Evolutionary conservation across 2,329 filamentous ascomycete species (phyloP).

Genomic region (Coniochaeta ligniaria): DNA sequence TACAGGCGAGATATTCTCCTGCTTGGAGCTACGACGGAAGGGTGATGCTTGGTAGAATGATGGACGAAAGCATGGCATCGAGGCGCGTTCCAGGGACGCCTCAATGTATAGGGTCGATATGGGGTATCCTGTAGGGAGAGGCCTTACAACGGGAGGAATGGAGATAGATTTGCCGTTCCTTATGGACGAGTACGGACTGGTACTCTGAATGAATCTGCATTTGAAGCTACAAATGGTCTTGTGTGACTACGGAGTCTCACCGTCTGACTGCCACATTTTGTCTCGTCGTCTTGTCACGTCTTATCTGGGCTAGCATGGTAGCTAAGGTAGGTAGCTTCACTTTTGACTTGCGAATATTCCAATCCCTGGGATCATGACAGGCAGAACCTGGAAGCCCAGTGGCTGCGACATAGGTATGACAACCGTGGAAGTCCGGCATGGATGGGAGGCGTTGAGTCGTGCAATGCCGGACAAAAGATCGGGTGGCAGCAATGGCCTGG

Average conservation of each 20-base stretch:
- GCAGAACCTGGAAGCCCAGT: too few relatives aligned
- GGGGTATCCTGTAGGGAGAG: conserved; percentile 1
- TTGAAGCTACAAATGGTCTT: not conserved
- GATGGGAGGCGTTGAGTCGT: too few relatives aligned
- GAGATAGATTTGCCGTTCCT: not conserved
- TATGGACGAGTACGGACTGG: not conserved
- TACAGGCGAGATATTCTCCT: not conserved
- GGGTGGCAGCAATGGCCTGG: too few relatives aligned
- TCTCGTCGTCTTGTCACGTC: too few relatives aligned
- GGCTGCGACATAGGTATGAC: too few relatives aligned
- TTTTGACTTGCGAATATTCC: too few relatives aligned
- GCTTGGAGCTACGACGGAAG: not conserved
- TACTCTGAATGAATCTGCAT: not conserved
- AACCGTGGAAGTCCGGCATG: too few relatives aligned
- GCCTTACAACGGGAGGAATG: not conserved
- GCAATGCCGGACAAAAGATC: too few relatives aligned
- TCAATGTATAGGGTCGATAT: not conserved
- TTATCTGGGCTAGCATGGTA: too few relatives aligned
- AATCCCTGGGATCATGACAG: too few relatives aligned
- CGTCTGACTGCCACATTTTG: not conserved
- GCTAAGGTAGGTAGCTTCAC: too few relatives aligned
- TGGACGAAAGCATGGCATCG: not conserved
- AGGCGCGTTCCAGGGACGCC: not conserved
- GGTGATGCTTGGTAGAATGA: not conserved
- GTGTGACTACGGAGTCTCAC: too few relatives aligned